phyloP scores from a whole-genome alignment of 1,139 yeast genomes.

The Geotrichum siamense region DNA sequence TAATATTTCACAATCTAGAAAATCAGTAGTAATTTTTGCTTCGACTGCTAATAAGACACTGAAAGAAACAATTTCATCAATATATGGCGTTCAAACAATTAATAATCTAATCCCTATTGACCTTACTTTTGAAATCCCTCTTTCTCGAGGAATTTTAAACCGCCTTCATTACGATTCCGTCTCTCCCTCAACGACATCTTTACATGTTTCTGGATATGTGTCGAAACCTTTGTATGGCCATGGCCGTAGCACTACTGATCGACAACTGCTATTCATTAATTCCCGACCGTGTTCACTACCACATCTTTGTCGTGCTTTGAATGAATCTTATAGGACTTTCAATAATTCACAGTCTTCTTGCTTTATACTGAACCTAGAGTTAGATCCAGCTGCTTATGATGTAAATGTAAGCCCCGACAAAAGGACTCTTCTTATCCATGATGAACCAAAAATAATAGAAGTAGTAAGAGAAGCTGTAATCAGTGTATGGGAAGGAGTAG shows the following conservation, averaged over 20 bases:
- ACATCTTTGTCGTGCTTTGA: conserved; percentile 50
- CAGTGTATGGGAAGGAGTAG: conserved; percentile 24
- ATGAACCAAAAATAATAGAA: conserved; percentile 54
- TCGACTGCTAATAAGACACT: conserved; percentile 45
- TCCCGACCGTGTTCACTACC: conserved; percentile 63
- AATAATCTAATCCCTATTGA: conserved; percentile 43
- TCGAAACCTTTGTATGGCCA: conserved; percentile 74
- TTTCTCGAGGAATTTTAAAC: background rate
- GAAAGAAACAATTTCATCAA: conserved; percentile 52
- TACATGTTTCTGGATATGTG: conserved; percentile 49
- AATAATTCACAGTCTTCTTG: conserved; percentile 72
- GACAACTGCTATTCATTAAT: conserved; percentile 71
- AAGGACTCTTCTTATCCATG: conserved; percentile 59
- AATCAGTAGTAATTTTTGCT: conserved; percentile 25
- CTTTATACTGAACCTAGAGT: conserved; percentile 52
- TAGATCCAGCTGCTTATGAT: conserved; percentile 54
- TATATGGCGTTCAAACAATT: conserved; percentile 63
- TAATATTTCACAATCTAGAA: conserved; percentile 6
- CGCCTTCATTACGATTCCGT: conserved; percentile 8
- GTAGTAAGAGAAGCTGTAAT: conserved; percentile 33
- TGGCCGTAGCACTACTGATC: conserved; percentile 61
- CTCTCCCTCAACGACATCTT: conserved; percentile 14
- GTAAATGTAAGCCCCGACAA: conserved; percentile 91
- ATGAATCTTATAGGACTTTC: conserved; percentile 63
- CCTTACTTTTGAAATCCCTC: conserved; percentile 8